These are phyloP conservation scores for Stephanodiscus minutulus DNA, from an alignment of 108 stramenopile species.

Conservation along the genomic window DNA sequence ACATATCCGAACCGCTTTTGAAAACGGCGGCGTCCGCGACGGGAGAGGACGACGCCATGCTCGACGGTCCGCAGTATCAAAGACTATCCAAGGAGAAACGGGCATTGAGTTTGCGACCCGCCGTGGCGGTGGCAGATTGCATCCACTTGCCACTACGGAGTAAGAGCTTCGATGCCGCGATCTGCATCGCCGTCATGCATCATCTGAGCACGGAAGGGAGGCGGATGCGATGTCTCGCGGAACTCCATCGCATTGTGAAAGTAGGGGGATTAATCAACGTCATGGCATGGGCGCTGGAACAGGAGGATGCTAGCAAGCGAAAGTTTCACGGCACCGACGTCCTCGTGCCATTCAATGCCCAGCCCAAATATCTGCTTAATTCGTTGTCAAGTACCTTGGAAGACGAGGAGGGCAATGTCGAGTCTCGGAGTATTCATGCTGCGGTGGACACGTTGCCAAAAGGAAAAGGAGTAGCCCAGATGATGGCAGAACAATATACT, in stretches of 20 bases:
- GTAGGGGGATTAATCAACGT: conserved; percentile 86
- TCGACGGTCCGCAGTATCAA: conserved; percentile 65
- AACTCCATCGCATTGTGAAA: conserved; percentile 84
- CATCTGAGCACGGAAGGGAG: conserved; percentile 90
- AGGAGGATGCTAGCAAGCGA: conserved; percentile 76
- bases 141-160: conserved; percentile 84
- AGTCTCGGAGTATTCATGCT: conserved; percentile 1
- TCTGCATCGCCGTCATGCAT: conserved; percentile 99
- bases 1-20: conserved; percentile 72
- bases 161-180: conserved; percentile 90
- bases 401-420: conserved; percentile 14
- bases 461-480: conserved; percentile 73
- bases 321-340: conserved; percentile 91
- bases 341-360: conserved; percentile 97
- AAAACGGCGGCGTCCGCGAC: conserved; percentile 25
- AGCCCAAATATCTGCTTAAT: conserved; percentile 73
- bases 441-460: conserved; percentile 12
- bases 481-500: conserved; percentile 68
- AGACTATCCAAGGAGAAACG: conserved; percentile 53
- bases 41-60: not conserved
- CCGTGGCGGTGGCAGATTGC: conserved; percentile 89
- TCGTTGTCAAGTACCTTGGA: not conserved
- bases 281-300: conserved; percentile 98
- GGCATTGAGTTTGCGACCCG: conserved; percentile 63
- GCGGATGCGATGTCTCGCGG: conserved; percentile 82